phyloP scores from a whole-genome alignment of 345 rosid genomes.

The Eucalyptus urophylla region DNA sequence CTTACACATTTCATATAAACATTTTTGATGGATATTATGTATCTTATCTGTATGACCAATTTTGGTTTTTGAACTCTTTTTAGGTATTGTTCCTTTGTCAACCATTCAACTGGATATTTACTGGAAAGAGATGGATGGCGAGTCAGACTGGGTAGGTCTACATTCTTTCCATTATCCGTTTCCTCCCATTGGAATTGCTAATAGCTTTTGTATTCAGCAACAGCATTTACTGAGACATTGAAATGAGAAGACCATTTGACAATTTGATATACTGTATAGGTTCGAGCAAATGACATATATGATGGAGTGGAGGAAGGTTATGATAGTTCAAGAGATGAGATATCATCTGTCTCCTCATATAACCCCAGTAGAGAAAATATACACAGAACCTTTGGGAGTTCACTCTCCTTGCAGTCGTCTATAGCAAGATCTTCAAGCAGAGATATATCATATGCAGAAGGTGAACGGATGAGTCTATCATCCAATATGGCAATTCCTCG shows the following conservation, averaged over 20 bases:
- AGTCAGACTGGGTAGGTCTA: conserved; percentile 85
- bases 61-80: conserved; percentile 1
- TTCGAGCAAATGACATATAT: conserved; percentile 56
- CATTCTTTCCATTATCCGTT: neutral
- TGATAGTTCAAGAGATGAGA: conserved; percentile 89
- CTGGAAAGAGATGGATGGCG: conserved; percentile 96
- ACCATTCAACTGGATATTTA: conserved; percentile 62
- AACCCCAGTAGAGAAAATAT: conserved; percentile 49
- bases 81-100: conserved; percentile 73
- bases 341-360: conserved; percentile 81
- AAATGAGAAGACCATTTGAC: neutral
- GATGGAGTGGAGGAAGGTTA: conserved; percentile 76
- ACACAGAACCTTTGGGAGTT: conserved; percentile 62
- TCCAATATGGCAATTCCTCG: conserved; percentile 44
- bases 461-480: conserved; percentile 44
- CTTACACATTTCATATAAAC: neutral
- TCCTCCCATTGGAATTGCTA: neutral
- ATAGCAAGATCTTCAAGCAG: conserved; percentile 56
- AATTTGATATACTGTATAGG: conserved; percentile 21
- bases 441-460: conserved; percentile 37
- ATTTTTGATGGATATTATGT: neutral
- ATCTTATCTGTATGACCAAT: neutral
- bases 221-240: neutral
- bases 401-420: conserved; percentile 60
- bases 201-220: neutral